Evolutionary conservation across 1,284 basidiomycete species (phyloP).

Genomic region (Amylostereum areolatum): DNA sequence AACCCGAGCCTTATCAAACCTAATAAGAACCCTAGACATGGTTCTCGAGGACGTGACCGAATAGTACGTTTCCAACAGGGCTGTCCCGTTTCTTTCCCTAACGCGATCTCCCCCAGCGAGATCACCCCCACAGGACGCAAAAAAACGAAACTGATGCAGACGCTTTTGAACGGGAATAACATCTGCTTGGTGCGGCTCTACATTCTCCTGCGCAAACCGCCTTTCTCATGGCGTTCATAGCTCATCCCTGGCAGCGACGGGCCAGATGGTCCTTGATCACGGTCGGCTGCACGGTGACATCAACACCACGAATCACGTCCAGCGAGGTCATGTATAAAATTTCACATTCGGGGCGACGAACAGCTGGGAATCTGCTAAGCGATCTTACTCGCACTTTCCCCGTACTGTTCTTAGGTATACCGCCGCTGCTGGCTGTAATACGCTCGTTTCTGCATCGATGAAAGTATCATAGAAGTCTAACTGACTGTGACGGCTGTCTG

Average conservation of each 20-base stretch:
- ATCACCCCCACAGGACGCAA: slow-evolving; percentile 78
- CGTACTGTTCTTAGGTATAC: no score
- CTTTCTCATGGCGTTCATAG: slow-evolving; percentile 28
- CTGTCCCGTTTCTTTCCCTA: slow-evolving; percentile 9
- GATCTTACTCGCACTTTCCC: no score
- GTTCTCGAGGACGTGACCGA: slow-evolving; percentile 97
- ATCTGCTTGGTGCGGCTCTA: slow-evolving; percentile 83
- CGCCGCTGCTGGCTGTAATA: no score
- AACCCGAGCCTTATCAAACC: background rate
- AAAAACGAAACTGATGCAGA: slow-evolving; percentile 83
- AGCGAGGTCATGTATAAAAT: no score
- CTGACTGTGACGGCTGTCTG: no score
- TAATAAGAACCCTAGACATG: slow-evolving; percentile 66
- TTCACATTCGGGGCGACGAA: no score
- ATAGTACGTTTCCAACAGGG: slow-evolving; percentile 57
- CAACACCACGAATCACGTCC: no score
- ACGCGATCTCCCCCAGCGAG: slow-evolving; percentile 50
- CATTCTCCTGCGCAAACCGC: background rate
- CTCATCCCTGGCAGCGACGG: slow-evolving; percentile 76
- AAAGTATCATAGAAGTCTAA: no score
- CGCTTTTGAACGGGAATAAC: slow-evolving; percentile 94
- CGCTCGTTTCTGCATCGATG: no score
- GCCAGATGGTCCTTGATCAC: slow-evolving; percentile 40
- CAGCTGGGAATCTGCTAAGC: no score
- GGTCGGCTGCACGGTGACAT: no score